Conservation (phyloP, 208 protist genomes). For the Tritrichomonas musculus region DNA sequence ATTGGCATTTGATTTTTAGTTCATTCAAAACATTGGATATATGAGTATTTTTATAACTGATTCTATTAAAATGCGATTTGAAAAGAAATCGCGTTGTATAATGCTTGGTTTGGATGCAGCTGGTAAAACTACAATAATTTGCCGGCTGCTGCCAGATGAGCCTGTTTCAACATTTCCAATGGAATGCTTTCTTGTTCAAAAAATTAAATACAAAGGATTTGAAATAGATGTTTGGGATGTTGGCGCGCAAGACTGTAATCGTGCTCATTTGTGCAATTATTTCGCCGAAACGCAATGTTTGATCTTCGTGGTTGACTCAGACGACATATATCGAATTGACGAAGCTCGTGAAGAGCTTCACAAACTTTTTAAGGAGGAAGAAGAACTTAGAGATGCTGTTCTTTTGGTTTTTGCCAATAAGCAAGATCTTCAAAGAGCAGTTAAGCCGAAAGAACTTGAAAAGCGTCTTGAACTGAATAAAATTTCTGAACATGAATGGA, state of each 20-base stretch:
- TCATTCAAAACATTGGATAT: too few relatives aligned
- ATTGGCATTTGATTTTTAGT: too few relatives aligned
- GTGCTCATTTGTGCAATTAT: constrained; percentile 84
- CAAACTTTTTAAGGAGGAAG: constrained; percentile 76
- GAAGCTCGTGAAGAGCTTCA: constrained; percentile 53
- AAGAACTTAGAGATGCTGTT: constrained; percentile 82
- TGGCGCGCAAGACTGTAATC: constrained; percentile 75
- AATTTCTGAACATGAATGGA: constrained; percentile 76
- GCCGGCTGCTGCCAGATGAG: constrained; percentile 88
- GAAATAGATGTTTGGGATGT: constrained; percentile 94
- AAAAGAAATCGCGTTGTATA: constrained; percentile 83
- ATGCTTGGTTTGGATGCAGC: constrained; percentile 89
- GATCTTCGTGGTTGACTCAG: constrained; percentile 91
- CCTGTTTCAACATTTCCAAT: constrained; percentile 80
- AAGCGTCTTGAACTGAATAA: constrained; percentile 81
- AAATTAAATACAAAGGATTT: constrained; percentile 86
- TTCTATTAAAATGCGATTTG: too few relatives aligned
- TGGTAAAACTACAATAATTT: constrained; percentile 88
- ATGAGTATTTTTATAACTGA: too few relatives aligned
- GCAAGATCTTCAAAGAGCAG: constrained; percentile 91
- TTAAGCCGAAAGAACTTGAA: constrained; percentile 81
- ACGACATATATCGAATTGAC: constrained; percentile 74
- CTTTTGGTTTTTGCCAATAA: constrained; percentile 97
- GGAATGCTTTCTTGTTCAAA: constrained; percentile 70
- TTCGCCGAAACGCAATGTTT: constrained; percentile 80